These are phyloP conservation scores for Rutstroemia sydowiana DNA, from an alignment of 2,329 filamentous ascomycete genomes.

Conservation along the genomic window DNA sequence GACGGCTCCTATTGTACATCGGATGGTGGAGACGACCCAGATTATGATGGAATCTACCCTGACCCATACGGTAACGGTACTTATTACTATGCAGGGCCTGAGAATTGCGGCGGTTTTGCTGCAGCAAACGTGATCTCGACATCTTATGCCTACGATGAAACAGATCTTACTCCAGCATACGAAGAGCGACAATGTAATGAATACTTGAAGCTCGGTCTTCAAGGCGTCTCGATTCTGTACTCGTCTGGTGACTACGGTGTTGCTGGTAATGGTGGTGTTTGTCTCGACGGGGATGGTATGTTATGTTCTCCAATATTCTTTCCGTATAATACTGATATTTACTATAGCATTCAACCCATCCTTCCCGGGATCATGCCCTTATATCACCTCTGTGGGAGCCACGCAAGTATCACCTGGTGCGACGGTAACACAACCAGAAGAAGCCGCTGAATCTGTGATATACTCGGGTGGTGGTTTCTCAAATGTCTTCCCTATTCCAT, in stretches of 20 bases:
- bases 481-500: constrained; percentile 39
- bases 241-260: constrained; percentile 43
- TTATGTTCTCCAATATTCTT: constrained; percentile 11
- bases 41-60: constrained; percentile 30
- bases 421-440: constrained; percentile 31
- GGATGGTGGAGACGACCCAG: constrained; percentile 32
- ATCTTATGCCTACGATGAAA: constrained; percentile 46
- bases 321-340: neutral
- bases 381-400: constrained; percentile 45
- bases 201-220: constrained; percentile 48
- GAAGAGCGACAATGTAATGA: constrained; percentile 45
- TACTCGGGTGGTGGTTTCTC: constrained; percentile 74
- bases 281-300: constrained; percentile 12
- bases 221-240: constrained; percentile 42
- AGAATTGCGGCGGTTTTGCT: constrained; percentile 38
- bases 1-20: constrained; percentile 37
- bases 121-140: constrained; percentile 47
- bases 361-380: constrained; percentile 40
- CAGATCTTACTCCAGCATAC: constrained; percentile 38
- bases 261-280: constrained; percentile 30
- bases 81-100: constrained; percentile 31
- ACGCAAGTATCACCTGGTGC: constrained; percentile 38
- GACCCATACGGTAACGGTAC: constrained; percentile 19
- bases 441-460: constrained; percentile 42
- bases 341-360: constrained; percentile 36